Evolutionary conservation across 352 stramenopile species (phyloP).

Genomic region (Hyphochytrium catenoides): DNA sequence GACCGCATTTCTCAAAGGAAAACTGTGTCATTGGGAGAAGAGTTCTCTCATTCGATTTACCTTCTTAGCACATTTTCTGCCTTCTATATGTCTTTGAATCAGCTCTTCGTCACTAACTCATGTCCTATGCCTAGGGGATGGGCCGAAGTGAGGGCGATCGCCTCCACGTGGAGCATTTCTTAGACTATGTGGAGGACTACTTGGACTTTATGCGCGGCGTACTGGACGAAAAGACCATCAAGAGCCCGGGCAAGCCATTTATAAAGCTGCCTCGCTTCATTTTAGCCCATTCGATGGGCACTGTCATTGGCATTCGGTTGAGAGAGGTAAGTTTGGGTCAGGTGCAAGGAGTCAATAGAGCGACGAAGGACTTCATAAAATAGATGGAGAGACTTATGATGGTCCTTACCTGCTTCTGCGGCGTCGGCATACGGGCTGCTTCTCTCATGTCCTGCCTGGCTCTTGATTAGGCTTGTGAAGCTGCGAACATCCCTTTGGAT

Average conservation of each 20-base stretch:
- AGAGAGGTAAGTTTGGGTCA: slow-evolving; percentile 6
- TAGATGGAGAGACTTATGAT: slow-evolving; percentile 14
- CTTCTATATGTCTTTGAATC: too few species aligned
- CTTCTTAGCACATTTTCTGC: too few species aligned
- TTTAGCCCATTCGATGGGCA: slow-evolving; percentile 27
- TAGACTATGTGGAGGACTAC: slow-evolving; percentile 21
- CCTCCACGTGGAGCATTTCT: slow-evolving; percentile 19
- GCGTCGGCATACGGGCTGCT: slow-evolving; percentile 6
- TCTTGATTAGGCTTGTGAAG: slow-evolving; percentile 11
- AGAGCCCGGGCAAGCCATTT: slow-evolving; percentile 9
- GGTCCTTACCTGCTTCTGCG: slow-evolving; percentile 10
- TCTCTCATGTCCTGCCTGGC: slow-evolving; percentile 13
- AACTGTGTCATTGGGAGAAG: too few species aligned
- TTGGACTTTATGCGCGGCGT: slow-evolving; percentile 26
- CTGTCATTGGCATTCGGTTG: slow-evolving; percentile 17
- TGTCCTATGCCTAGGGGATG: slow-evolving; percentile 17
- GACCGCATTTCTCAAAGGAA: too few species aligned
- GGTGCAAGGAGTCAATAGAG: slow-evolving; percentile 7
- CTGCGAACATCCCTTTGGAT: slow-evolving; percentile 14
- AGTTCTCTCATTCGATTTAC: not conserved
- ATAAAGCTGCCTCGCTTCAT: slow-evolving; percentile 21
- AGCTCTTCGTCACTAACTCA: too few species aligned
- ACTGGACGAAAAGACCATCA: slow-evolving; percentile 7
- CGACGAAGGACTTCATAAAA: slow-evolving; percentile 11
- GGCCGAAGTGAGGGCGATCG: slow-evolving; percentile 27